Conservation (phyloP, 108 stramenopile genomes). For the Skeletonema tropicum region DNA sequence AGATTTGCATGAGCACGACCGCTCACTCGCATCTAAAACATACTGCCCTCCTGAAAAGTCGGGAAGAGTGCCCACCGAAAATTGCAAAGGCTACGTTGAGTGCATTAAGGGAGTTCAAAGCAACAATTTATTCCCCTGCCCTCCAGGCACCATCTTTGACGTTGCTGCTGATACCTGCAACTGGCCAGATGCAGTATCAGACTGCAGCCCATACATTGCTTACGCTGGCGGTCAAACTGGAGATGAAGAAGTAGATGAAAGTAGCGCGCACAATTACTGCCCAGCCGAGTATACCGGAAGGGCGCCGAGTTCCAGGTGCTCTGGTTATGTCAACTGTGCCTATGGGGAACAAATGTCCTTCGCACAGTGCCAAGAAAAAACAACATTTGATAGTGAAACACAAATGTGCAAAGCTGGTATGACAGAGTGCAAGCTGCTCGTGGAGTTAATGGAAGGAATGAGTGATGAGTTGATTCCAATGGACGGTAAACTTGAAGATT, state of each 20-base stretch:
- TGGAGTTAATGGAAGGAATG: not conserved
- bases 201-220: not conserved
- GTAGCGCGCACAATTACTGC: conserved; percentile 12
- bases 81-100: conserved; percentile 27
- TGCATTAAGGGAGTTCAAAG: conserved; percentile 13
- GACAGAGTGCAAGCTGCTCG: not conserved
- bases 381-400: conserved; percentile 17
- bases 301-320: conserved; percentile 9
- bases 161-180: conserved; percentile 16
- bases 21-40: not conserved
- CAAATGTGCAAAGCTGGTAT: conserved; percentile 11
- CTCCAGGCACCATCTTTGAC: conserved; percentile 24
- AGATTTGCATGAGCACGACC: not conserved
- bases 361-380: conserved; percentile 1
- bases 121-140: not conserved
- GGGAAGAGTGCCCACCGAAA: conserved; percentile 17
- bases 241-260: not conserved
- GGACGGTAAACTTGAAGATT: not conserved
- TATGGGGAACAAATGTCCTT: not conserved
- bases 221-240: not conserved
- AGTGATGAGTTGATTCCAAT: not conserved
- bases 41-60: conserved; percentile 17
- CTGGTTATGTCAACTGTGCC: conserved; percentile 17
- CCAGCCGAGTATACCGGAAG: conserved; percentile 24
- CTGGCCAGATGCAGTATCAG: conserved; percentile 21